Base-by-base conservation (phyloP, 1,284 basidiomycete species). In the Macrocybe sp. region DNA sequence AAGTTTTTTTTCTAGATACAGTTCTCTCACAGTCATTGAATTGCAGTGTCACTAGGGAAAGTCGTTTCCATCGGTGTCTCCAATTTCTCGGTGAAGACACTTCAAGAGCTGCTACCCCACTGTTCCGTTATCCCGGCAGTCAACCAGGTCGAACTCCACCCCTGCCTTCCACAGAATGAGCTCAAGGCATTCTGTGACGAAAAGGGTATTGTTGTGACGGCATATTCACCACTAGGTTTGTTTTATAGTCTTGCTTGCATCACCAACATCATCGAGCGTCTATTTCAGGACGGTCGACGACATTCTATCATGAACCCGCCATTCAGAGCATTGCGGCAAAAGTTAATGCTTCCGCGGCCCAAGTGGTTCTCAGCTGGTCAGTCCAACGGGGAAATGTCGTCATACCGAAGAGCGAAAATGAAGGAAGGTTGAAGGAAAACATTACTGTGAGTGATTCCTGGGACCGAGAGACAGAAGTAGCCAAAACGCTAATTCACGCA, bases 101-200 rank as follows among this genome's bases (percentile, higher is more conserved):
- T 82, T 29, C 62, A 64, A 31, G 53, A 60, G 11, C 63, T 78
- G 5, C 64, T 79, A 7, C 57, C 61, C 22, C 55, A 69, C 32
- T 63, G 59, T 39, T 55, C 47, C 1, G 61, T 84, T 35, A 62
- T 78, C 0, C 85, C 84, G 0, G 82, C 75, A 2, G 72, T 72
- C 9, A 86, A 87, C 63, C 83, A 86, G 64, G 74, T 83, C 30
- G 80, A 84, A 63, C 52, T 78, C 31, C 81, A 84, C 56, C 79
- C 81, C 3, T 76, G 66, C 52, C 68, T 78, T 12, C 78, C 79
- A 0, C 76, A 83, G 52, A 63, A 72, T 49, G 73, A 81, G 12
- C 68, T 87, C 9, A 68, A 78, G 49, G 55, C 66, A 33, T 84
- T 74, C 62, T 85, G 83, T 61, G 64, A 75, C 32, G 55, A 64